Percentiles rank a stretch among this genome's conserved stretches.
Evolutionary conservation across 1,284 basidiomycete genomes (phyloP).

Genomic region (Ceratobasidium sp.): DNA sequence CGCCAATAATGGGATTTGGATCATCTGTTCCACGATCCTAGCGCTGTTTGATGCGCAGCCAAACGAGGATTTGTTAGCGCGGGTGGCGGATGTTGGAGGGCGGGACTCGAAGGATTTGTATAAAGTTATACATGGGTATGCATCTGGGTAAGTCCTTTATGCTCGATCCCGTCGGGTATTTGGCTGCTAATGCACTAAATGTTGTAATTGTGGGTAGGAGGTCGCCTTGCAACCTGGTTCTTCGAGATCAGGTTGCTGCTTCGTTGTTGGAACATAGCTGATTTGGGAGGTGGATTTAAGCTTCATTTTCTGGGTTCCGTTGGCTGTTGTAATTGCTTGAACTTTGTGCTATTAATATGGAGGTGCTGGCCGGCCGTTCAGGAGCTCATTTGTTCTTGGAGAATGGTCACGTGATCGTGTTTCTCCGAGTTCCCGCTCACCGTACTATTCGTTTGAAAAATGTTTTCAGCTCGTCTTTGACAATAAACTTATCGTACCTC

Average conservation of each 20-base stretch:
- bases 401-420: too few species aligned
- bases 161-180: not conserved
- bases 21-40: conserved; percentile 23
- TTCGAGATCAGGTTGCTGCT: not conserved
- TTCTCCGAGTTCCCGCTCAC: too few species aligned
- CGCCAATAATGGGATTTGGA: conserved; percentile 18
- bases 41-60: conserved; percentile 6
- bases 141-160: not conserved
- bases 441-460: too few species aligned
- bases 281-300: not conserved
- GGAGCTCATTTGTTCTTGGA: too few species aligned
- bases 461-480: too few species aligned
- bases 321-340: too few species aligned
- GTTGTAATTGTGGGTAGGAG: not conserved
- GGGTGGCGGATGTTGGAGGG: conserved; percentile 5
- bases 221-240: not conserved
- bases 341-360: too few species aligned
- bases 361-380: too few species aligned
- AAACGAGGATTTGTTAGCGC: not conserved
- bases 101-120: not conserved
- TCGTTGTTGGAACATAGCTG: not conserved
- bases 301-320: too few species aligned
- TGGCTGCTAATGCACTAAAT: not conserved
- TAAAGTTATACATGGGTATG: not conserved
- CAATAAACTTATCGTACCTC: too few species aligned